Conservation (phyloP, 169 alveolate genomes). For the Amoebophrya sp. region DNA sequence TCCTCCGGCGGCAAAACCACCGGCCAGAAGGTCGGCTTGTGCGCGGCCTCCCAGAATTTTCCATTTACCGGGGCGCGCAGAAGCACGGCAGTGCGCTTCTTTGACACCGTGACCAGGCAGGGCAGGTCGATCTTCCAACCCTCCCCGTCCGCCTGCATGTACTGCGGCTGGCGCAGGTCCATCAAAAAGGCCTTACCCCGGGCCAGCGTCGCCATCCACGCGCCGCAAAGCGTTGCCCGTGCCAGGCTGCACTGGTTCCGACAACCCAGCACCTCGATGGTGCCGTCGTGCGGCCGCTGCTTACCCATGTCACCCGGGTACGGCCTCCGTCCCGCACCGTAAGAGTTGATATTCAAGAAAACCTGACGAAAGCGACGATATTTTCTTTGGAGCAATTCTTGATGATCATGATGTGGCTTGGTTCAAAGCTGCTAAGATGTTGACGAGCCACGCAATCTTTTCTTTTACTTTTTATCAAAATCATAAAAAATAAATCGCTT, state of each 20-base stretch:
- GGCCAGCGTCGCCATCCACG: background rate
- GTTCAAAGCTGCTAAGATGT: no score
- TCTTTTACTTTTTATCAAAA: no score
- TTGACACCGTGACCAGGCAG: background rate
- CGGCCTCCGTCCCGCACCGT: background rate
- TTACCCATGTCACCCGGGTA: background rate
- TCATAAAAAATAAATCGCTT: no score
- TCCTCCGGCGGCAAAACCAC: background rate
- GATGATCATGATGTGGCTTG: no score
- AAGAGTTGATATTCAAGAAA: background rate
- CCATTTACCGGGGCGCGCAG: background rate
- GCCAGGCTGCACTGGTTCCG: background rate
- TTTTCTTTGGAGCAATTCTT: no score
- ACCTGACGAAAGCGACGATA: no score
- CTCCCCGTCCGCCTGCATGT: conserved; percentile 1
- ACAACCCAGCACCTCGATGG: background rate
- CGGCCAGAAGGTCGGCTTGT: background rate
- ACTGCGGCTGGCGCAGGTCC: background rate
- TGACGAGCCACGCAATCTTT: no score
- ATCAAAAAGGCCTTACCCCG: background rate
- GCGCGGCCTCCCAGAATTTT: background rate
- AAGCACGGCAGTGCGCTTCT: background rate
- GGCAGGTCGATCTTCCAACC: background rate
- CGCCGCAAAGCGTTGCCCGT: background rate
- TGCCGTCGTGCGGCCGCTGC: background rate